phyloP scores from a whole-genome alignment of 2,329 filamentous ascomycete species.

The Dendrostoma leiphaemia region DNA sequence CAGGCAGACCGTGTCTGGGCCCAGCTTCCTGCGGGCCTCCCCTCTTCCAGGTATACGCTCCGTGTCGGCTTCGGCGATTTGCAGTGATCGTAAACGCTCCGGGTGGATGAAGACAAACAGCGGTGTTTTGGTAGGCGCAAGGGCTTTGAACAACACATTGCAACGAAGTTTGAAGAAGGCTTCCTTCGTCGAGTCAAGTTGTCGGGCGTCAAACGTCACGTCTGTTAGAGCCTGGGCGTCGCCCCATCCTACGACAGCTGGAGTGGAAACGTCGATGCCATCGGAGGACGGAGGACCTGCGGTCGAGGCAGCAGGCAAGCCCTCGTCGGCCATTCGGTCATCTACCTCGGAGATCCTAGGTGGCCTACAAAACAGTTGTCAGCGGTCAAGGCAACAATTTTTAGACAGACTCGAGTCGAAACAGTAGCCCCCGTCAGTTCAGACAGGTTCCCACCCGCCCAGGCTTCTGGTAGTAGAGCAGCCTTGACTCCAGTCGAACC shows the following conservation, averaged over 20 bases:
- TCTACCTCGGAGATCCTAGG: not conserved
- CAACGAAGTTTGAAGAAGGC: conserved; percentile 12
- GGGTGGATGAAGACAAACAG: conserved; percentile 6
- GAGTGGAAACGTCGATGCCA: conserved; percentile 5
- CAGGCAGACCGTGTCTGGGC: conserved; percentile 1
- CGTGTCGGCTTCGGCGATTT: not conserved
- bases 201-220: conserved; percentile 8
- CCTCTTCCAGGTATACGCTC: not conserved
- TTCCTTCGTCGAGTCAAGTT: conserved; percentile 1
- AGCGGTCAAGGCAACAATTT: not conserved
- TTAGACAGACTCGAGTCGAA: not conserved
- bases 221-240: not conserved
- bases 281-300: not conserved
- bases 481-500: conserved; percentile 11
- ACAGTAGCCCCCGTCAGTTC: not conserved
- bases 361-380: not conserved
- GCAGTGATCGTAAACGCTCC: not conserved
- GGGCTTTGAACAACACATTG: not conserved
- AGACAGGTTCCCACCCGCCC: conserved; percentile 13
- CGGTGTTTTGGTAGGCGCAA: not conserved
- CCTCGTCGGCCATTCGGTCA: conserved; percentile 6
- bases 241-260: not conserved
- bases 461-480: conserved; percentile 15
- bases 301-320: not conserved
- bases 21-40: conserved; percentile 6